A percentile compares a stretch with the other conserved stretches of the same genome.
These are phyloP conservation scores for Hanseniaspora sp. DNA, from an alignment of 1,139 yeast species.

Conservation along the genomic window DNA sequence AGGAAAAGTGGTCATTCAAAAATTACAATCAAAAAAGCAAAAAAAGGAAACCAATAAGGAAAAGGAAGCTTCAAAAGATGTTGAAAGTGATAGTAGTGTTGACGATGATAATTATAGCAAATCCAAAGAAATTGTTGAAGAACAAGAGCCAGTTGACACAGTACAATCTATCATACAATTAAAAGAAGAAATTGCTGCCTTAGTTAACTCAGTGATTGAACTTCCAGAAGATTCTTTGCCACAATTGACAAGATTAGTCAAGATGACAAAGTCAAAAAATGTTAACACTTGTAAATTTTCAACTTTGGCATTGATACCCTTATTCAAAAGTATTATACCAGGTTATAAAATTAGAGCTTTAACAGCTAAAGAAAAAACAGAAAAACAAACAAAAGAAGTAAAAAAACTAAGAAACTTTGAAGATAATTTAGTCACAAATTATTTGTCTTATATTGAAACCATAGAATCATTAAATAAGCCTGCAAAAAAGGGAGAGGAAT, in stretches of 20 bases:
- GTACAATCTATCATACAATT: slow-evolving; percentile 47
- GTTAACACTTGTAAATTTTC: slow-evolving; percentile 64
- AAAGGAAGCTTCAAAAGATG: slow-evolving; percentile 23
- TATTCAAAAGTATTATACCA: slow-evolving; percentile 77
- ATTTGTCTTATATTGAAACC: slow-evolving; percentile 54
- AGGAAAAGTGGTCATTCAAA: slow-evolving; percentile 48
- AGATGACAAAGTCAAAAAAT: slow-evolving; percentile 58
- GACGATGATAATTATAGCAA: slow-evolving; percentile 21
- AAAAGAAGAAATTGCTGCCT: slow-evolving; percentile 73
- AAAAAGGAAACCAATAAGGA: slow-evolving; percentile 18
- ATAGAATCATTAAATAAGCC: slow-evolving; percentile 35
- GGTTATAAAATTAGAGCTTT: slow-evolving; percentile 77
- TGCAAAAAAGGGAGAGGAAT: slow-evolving; percentile 31
- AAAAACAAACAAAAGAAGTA: slow-evolving; percentile 73
- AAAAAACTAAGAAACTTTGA: slow-evolving; percentile 68
- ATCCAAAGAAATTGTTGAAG: slow-evolving; percentile 22
- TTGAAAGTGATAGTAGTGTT: slow-evolving; percentile 20
- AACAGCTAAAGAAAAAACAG: slow-evolving; percentile 67
- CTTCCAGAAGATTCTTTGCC: slow-evolving; percentile 80
- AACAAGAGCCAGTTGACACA: slow-evolving; percentile 36
- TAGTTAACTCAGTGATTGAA: slow-evolving; percentile 69
- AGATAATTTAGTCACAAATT: slow-evolving; percentile 59
- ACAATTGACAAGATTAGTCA: slow-evolving; percentile 57
- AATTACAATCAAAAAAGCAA: slow-evolving; percentile 19
- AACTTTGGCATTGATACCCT: slow-evolving; percentile 67